Conservation (phyloP, 2,329 filamentous ascomycete species). For the Pseudonectria foliicola region DNA sequence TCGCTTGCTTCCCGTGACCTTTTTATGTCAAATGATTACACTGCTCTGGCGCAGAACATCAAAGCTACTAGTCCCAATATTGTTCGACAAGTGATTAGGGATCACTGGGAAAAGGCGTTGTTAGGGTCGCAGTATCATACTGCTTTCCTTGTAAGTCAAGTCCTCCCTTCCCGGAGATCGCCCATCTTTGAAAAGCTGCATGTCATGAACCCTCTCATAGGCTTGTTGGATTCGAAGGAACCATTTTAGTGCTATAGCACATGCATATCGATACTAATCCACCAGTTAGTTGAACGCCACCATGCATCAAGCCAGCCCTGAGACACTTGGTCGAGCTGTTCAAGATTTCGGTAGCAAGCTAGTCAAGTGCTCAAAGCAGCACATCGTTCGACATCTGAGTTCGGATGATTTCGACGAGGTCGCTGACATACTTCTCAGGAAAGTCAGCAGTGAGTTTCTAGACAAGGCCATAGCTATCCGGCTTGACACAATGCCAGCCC, state of each 20-base stretch:
- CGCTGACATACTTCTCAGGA: conserved; percentile 35
- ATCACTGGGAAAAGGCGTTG: conserved; percentile 44
- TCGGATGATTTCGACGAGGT: conserved; percentile 38
- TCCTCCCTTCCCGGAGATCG: background rate
- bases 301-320: conserved; percentile 36
- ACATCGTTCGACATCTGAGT: conserved; percentile 36
- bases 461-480: conserved; percentile 46
- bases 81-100: conserved; percentile 42
- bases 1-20: conserved; percentile 11
- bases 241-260: background rate
- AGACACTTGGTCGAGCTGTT: conserved; percentile 32
- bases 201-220: no score
- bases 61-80: conserved; percentile 34
- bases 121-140: conserved; percentile 45
- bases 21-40: conserved; percentile 21
- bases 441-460: conserved; percentile 42
- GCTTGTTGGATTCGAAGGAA: no score
- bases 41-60: conserved; percentile 24
- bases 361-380: conserved; percentile 31
- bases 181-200: background rate
- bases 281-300: conserved; percentile 39
- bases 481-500: conserved; percentile 46
- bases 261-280: conserved; percentile 16
- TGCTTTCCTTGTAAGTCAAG: conserved; percentile 42
- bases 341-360: conserved; percentile 40